phyloP scores from a whole-genome alignment of 106 monocot species.

The Amphibolis antarctica region DNA sequence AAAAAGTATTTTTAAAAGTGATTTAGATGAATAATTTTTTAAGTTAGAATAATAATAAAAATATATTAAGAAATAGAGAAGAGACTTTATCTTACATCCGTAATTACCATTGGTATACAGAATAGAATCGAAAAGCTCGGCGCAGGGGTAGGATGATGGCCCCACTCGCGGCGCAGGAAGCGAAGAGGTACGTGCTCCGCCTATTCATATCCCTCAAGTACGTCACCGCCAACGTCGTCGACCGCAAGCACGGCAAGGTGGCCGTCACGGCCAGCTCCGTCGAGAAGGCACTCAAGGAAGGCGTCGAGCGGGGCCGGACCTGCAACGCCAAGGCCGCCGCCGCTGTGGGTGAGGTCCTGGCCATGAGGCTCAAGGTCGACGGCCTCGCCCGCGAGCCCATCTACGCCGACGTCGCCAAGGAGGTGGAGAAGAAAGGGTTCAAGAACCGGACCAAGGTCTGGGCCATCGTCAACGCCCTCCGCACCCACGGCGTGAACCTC shows the following conservation, averaged over 20 bases:
- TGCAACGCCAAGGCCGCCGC: constrained; percentile 92
- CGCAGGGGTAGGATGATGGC: constrained; percentile 3
- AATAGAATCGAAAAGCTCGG: too few relatives aligned
- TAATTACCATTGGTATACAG: too few relatives aligned
- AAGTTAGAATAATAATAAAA: too few relatives aligned
- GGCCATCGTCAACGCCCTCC: constrained; percentile 77
- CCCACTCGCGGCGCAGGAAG: not conserved
- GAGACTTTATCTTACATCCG: too few relatives aligned
- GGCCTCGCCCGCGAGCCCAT: constrained; percentile 67
- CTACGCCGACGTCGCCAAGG: constrained; percentile 69
- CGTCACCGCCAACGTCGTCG: constrained; percentile 89
- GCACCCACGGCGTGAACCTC: constrained; percentile 64
- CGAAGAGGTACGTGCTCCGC: constrained; percentile 47
- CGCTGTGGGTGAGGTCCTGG: constrained; percentile 83
- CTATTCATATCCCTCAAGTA: constrained; percentile 97
- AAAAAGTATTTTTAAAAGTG: too few relatives aligned
- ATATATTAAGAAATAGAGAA: too few relatives aligned
- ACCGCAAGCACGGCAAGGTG: constrained; percentile 51
- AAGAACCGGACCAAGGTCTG: constrained; percentile 76
- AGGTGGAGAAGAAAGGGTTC: constrained; percentile 93
- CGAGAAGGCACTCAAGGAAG: constrained; percentile 62
- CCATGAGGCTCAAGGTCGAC: constrained; percentile 86
- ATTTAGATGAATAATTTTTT: too few relatives aligned
- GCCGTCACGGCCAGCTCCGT: constrained; percentile 63
- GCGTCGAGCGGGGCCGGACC: constrained; percentile 43